Conservation (phyloP, 1,139 yeast species). For the Yamadazyma friedrichii region DNA sequence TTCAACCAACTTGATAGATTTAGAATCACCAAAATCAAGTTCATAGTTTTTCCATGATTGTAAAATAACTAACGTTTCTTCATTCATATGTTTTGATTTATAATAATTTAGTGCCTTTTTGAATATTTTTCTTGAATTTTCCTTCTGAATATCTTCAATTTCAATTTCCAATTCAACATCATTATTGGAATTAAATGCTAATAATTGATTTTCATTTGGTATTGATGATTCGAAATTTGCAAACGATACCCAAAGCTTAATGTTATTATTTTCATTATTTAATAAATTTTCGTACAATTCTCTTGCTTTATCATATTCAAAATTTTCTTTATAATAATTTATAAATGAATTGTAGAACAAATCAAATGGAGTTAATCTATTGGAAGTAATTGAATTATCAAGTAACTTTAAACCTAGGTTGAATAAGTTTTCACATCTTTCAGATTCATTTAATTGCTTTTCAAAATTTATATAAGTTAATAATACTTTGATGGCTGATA, state of each 20-base stretch:
- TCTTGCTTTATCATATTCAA: conserved; percentile 59
- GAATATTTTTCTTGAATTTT: conserved; percentile 55
- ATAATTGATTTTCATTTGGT: conserved; percentile 55
- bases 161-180: conserved; percentile 52
- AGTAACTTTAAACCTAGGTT: conserved; percentile 44
- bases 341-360: conserved; percentile 51
- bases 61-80: conserved; percentile 52
- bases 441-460: conserved; percentile 63
- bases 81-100: conserved; percentile 33
- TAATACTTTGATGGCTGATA: conserved; percentile 20
- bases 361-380: conserved; percentile 18
- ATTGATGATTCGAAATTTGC: conserved; percentile 73
- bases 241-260: conserved; percentile 60
- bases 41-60: conserved; percentile 73
- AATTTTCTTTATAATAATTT: conserved; percentile 58
- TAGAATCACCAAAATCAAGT: conserved; percentile 53
- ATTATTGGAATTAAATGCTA: conserved; percentile 35
- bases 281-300: conserved; percentile 47
- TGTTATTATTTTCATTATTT: conserved; percentile 23
- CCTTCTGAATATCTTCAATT: conserved; percentile 51
- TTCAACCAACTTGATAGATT: conserved; percentile 33
- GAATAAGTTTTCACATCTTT: conserved; percentile 62
- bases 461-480: conserved; percentile 68
- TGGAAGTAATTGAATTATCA: conserved; percentile 12
- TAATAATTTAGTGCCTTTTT: conserved; percentile 50